Evolutionary conservation across 1,139 yeast genomes (phyloP).

Genomic region (Chernovozyma sophiae-reginae): DNA sequence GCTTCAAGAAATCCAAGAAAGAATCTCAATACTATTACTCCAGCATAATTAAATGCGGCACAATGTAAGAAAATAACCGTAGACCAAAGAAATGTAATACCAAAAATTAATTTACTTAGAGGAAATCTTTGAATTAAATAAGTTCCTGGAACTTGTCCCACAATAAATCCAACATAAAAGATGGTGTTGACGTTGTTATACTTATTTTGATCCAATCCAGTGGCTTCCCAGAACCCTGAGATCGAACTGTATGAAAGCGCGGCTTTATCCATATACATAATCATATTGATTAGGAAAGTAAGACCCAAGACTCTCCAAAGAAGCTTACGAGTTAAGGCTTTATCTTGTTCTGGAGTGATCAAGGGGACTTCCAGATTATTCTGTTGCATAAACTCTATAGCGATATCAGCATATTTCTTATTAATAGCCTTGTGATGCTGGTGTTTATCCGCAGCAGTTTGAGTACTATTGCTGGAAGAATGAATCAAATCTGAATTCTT

Average conservation of each 20-base stretch:
- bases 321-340: slow-evolving; percentile 27
- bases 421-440: not conserved
- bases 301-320: slow-evolving; percentile 28
- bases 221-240: slow-evolving; percentile 38
- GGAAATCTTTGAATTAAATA: slow-evolving; percentile 31
- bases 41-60: slow-evolving; percentile 35
- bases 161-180: slow-evolving; percentile 34
- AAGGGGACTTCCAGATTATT: slow-evolving; percentile 25
- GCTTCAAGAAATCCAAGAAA: slow-evolving; percentile 45
- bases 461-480: too few relatives aligned
- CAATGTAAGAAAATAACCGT: slow-evolving; percentile 35
- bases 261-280: slow-evolving; percentile 44
- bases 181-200: slow-evolving; percentile 36
- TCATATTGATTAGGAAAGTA: slow-evolving; percentile 29
- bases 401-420: slow-evolving; percentile 33
- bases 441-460: too few relatives aligned
- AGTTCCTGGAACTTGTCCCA: slow-evolving; percentile 31
- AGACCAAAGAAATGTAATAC: slow-evolving; percentile 33
- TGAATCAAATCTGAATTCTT: too few relatives aligned
- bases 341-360: slow-evolving; percentile 32
- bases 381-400: slow-evolving; percentile 30
- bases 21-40: slow-evolving; percentile 38
- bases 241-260: slow-evolving; percentile 40
- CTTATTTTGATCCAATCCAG: slow-evolving; percentile 26
- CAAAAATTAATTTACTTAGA: slow-evolving; percentile 25